Percentiles rank a stretch among this genome's conserved stretches.
These are phyloP conservation scores for Saitozyma podzolica DNA, from an alignment of 768 basidiomycete genomes.

Conservation along the genomic window DNA sequence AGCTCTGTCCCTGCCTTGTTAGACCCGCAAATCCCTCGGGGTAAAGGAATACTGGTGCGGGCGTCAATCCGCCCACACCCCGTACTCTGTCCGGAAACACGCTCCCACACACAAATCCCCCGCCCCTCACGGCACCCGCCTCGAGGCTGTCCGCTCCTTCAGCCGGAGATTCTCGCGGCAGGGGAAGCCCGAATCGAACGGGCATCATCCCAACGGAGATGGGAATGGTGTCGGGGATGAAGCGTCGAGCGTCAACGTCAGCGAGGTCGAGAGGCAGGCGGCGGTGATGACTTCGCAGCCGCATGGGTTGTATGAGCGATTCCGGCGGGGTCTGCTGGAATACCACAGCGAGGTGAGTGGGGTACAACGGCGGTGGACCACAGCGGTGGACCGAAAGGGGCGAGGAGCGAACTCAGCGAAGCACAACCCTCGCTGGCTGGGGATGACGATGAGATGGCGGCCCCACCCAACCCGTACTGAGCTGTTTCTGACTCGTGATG, in stretches of 20 bases:
- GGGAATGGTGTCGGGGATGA: not conserved
- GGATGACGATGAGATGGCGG: not conserved
- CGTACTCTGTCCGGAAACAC: constrained; percentile 8
- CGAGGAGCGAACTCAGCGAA: no score
- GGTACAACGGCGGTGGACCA: no score
- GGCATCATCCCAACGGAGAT: no score
- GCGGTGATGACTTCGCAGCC: constrained; percentile 21
- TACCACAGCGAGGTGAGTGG: constrained; percentile 38
- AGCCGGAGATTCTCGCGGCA: constrained; percentile 8
- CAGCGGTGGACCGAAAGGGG: no score
- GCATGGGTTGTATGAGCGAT: constrained; percentile 35
- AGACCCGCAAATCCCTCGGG: constrained; percentile 21
- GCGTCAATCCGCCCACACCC: constrained; percentile 23
- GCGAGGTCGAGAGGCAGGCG: constrained; percentile 26
- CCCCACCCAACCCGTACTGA: not conserved
- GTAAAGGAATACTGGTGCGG: constrained; percentile 43
- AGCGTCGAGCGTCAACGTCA: constrained; percentile 10
- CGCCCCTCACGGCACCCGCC: constrained; percentile 9
- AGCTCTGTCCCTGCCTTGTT: not conserved
- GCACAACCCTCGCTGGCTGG: no score
- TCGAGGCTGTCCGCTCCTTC: constrained; percentile 12
- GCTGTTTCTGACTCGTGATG: not conserved
- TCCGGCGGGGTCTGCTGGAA: constrained; percentile 37
- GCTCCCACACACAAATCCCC: constrained; percentile 4
- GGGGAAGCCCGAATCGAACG: not conserved